Base-by-base conservation (phyloP, 2,329 filamentous ascomycete genomes). In the Helminthosporium solani region DNA sequence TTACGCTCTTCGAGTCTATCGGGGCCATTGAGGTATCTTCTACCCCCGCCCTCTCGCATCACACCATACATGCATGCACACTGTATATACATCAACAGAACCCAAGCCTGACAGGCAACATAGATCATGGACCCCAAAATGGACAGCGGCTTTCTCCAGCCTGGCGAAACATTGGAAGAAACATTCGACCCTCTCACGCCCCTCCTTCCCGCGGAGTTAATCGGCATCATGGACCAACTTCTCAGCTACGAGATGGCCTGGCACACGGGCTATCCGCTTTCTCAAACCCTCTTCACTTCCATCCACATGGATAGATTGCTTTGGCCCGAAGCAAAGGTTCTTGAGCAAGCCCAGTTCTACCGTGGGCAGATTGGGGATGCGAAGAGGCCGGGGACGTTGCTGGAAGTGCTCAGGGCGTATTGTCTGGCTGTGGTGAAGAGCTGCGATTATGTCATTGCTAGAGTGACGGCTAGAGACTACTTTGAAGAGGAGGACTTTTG, bases 61-160 rank as follows among this genome's bases (percentile, higher is more conserved):
- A 27, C 12, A 27, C 25, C 25, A 12, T 27, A 7, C 25, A 12
- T 27, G 7, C 25, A 27, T n/a, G n/a, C 3, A 27, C 35, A 14
- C 18, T 21, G 7, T 16, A 11, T 20, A 27, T 18, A 1, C 15
- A 39, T 37, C 45, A 38, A 31, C 23, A n/a, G 23, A 33, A 9
- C 19, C 42, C 9, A 11, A 8, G 16, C 33, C 20, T 42, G 33
- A 63, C 28, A 4, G 11, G 6, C 27, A 14, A 28, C 11, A 21
- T 61, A 99, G 94, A 96, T 99, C 60, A 96, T 96, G 89, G 94
- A 99, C 64, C 85, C 88, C 1, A 99, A 97, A 73, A 99, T 99
- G 94, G 94, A 99, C 70, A 96, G 90, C 64, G 94, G 94, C 21
- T 90, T 86, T 55, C 76, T 95, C 6, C 79, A 83, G 16, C 82